Evolutionary conservation across 1,284 basidiomycete genomes (phyloP).

Genomic region (Tranzscheliella williamsii): DNA sequence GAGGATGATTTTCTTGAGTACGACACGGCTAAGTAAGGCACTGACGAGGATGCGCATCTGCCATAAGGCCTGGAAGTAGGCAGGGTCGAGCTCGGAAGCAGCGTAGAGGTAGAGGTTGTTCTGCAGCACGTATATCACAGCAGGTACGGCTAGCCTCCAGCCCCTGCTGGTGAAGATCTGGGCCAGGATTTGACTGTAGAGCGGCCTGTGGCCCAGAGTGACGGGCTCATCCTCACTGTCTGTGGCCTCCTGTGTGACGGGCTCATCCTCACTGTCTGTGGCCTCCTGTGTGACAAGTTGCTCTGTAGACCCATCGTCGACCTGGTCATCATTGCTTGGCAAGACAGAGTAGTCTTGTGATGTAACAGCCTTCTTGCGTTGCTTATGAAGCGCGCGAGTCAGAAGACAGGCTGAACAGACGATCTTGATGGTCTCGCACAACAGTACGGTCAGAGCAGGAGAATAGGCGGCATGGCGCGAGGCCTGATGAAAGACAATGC

Average conservation of each 20-base stretch:
- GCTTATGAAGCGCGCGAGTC: conserved; percentile 3
- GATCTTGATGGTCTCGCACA: conserved; percentile 19
- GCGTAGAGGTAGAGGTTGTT: conserved; percentile 25
- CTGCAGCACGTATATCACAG: conserved; percentile 26
- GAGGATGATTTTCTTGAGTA: conserved; percentile 9
- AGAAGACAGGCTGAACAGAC: conserved; percentile 3
- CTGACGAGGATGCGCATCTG: conserved; percentile 21
- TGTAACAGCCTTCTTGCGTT: background rate
- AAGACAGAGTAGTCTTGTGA: background rate
- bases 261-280: background rate
- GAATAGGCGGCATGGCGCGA: conserved; percentile 15
- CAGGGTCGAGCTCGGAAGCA: conserved; percentile 16
- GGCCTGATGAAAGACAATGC: conserved; percentile 17
- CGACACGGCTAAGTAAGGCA: conserved; percentile 9
- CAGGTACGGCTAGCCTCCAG: conserved; percentile 10
- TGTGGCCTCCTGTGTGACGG: background rate
- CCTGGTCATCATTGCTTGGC: too few relatives aligned
- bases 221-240: background rate
- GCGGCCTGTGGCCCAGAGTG: conserved; percentile 1
- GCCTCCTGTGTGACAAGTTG: too few relatives aligned
- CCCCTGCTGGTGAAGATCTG: conserved; percentile 11
- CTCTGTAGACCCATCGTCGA: too few relatives aligned
- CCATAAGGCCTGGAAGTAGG: conserved; percentile 22
- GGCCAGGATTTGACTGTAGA: conserved; percentile 1
- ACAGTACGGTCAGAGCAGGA: conserved; percentile 10